phyloP scores from a whole-genome alignment of 495 filamentous ascomycete species.

The Pyrenopolyporus hunteri region DNA sequence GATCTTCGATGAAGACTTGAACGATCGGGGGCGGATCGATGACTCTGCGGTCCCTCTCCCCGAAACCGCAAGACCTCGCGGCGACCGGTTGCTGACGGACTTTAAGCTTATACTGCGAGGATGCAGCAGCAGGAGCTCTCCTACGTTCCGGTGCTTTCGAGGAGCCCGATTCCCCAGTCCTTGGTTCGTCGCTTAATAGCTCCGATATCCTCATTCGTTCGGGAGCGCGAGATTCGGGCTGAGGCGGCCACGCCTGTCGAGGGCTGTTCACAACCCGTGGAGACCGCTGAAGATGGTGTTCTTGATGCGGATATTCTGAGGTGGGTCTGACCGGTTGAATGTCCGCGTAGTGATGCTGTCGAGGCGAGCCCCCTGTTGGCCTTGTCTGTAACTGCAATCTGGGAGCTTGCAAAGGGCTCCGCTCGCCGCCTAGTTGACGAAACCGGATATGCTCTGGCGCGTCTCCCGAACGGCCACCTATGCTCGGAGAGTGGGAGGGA shows the following conservation, averaged over 20 bases:
- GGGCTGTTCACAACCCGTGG: conserved; percentile 18
- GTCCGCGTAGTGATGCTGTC: conserved; percentile 22
- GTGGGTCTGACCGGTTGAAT: conserved; percentile 23
- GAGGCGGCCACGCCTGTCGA: conserved; percentile 32
- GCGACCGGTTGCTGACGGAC: conserved; percentile 91
- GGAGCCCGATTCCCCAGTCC: conserved; percentile 32
- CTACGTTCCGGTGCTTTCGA: conserved; percentile 37
- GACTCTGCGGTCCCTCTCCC: conserved; percentile 88
- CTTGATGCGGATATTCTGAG: conserved; percentile 29
- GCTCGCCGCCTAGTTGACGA: conserved; percentile 27
- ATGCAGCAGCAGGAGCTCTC: conserved; percentile 6
- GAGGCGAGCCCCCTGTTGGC: conserved; percentile 17
- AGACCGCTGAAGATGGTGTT: conserved; percentile 23
- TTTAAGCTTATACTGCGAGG: conserved; percentile 54
- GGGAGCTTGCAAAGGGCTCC: conserved; percentile 22
- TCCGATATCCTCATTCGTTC: conserved; percentile 56
- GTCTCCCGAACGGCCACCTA: conserved; percentile 49
- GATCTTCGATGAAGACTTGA: conserved; percentile 77
- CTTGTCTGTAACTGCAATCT: conserved; percentile 21
- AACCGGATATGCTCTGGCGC: conserved; percentile 32
- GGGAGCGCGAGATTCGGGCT: conserved; percentile 34
- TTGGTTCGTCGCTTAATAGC: conserved; percentile 46
- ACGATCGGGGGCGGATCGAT: conserved; percentile 96
- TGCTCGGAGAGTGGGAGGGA: conserved; percentile 44
- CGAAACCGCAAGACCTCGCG: conserved; percentile 91